These are phyloP conservation scores for Coemansia interrupta DNA, from an alignment of 192 early-diverging fungal genomes.

Conservation along the genomic window DNA sequence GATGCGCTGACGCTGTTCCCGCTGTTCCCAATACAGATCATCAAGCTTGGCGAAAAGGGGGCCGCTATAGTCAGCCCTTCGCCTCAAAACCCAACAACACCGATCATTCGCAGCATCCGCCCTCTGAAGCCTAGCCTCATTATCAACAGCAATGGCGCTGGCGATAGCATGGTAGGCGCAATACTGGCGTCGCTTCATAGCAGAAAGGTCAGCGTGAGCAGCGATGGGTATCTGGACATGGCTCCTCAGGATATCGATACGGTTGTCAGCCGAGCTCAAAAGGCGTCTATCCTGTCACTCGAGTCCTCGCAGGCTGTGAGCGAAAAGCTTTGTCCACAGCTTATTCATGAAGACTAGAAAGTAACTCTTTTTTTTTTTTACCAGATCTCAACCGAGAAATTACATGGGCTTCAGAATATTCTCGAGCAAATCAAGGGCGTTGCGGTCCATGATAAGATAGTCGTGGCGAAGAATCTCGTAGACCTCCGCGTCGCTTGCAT, in stretches of 20 bases:
- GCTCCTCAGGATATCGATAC: slow-evolving; percentile 13
- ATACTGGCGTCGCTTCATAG: slow-evolving; percentile 52
- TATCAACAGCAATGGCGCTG: slow-evolving; percentile 42
- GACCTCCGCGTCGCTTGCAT: slow-evolving; percentile 64
- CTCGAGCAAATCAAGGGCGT: slow-evolving; percentile 62
- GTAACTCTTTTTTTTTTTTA: neutral
- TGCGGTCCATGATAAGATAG: slow-evolving; percentile 63
- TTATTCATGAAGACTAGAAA: slow-evolving; percentile 7
- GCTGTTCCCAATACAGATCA: slow-evolving; percentile 56
- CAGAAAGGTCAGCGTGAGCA: slow-evolving; percentile 1
- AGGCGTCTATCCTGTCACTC: slow-evolving; percentile 34
- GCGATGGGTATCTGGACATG: slow-evolving; percentile 8
- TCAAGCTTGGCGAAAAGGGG: slow-evolving; percentile 72
- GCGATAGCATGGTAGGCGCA: slow-evolving; percentile 66
- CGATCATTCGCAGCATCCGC: slow-evolving; percentile 17
- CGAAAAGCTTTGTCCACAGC: slow-evolving; percentile 16
- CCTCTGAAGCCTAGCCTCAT: slow-evolving; percentile 16
- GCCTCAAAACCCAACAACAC: neutral
- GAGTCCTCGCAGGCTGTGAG: slow-evolving; percentile 33
- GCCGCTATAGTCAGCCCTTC: slow-evolving; percentile 41
- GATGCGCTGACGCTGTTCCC: slow-evolving; percentile 45
- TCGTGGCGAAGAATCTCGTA: slow-evolving; percentile 66
- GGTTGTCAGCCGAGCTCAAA: slow-evolving; percentile 33
- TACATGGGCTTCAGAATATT: slow-evolving; percentile 52
- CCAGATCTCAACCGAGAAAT: neutral